Evolutionary conservation across 202 grass and related monocot species (phyloP), one percentile per base, ranked within the genome.

Genomic region (Carex sylvatica): DNA sequence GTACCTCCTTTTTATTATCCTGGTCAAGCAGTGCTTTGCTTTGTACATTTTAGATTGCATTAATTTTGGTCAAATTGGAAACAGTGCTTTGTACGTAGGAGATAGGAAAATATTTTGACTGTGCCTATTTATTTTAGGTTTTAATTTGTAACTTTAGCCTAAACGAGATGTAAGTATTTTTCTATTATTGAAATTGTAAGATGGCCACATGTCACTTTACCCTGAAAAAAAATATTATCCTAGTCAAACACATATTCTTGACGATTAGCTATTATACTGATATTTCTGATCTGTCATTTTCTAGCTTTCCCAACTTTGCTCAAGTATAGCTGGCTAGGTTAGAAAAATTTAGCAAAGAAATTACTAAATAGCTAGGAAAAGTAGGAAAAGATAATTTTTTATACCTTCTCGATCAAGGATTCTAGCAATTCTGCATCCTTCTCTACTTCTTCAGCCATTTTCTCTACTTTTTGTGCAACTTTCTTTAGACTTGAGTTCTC

Each of bases 391-490:
- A 46, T 12, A 42, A 82, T 12, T 73, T 73, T 26, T 71, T 46
- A 20, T 3, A 97, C 95, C 95, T 97, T 88, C 78, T 46, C 73
- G 52, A 95, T 72, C 47, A 91, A 9, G 64, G 72, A 65, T 85
- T 95, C 92, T 61, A 88, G 75, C 82, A 82, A 54, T 9, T 88
- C 82, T 52, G 92, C 90, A 83, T 93, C 92, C 54, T 86, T 87
- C 80, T 93, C 86, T 15, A 98, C 82, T 55, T 82, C 79, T 65
- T 91, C 95, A 63, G 90, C 87, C 80, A 98, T 82, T 76, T 83
- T 70, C 66, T 94, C 90, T 28, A 95, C 44, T 85, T 79, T 85
- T 68, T 87, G 72, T 1, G 80, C 84, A 5, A 65, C 12, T 82
- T 90, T 70, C 49, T 90, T 86, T n/a, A 93, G 61, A 5, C 63